Base-by-base conservation (phyloP, 352 stramenopile genomes). In the Phytopythium delawarense region DNA sequence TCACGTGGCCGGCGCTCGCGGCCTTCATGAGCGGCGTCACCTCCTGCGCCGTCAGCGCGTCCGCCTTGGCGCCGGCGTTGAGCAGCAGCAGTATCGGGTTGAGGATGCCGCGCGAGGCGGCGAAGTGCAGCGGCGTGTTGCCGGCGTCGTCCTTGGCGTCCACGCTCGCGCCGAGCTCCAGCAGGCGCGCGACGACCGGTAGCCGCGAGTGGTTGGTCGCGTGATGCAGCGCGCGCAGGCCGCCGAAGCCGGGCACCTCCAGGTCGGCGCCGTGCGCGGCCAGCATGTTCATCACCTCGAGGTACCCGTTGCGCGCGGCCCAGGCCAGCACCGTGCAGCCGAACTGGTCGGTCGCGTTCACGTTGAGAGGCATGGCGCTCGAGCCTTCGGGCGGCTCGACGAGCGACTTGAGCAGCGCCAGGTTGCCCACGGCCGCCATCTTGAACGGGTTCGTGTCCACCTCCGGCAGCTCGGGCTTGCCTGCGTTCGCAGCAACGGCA, bases 1-100 rank as follows among this genome's bases (percentile, higher is more conserved):
- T 87, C 12, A 75, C 48, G 59, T 97, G 89, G 13, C 88, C 88
- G 1, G 80, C 87, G n/a, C 75, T 89, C 37, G 84, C 80, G 5
- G 90, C 89, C 60, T 93, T 95, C 78, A 96, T 91, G 25, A 97
- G 62, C 48, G 89, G 87, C 25, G 90, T 96, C 21, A 89, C 77
- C 37, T 92, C 87, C 61, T 92, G 85, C 12, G 71, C 67, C 13
- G 91, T 96, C 2, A 67, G 63, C 13, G 75, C 73, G 59, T 94
- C 92, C 28, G 87, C 72, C 59, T 97, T 93, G 40, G 81, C 89
- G 35, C 85, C 87, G 37, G 82, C 86, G 35, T 74, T 81, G 13
- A 96, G 67, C 44, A 97, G 71, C 42, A 90, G 57, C 21, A 84
- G 57, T 49, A 96, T 86, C 7, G 89, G 85, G 59, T 96, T 97